Evolutionary conservation across 371 early-diverging fungal species (phyloP).

Genomic region (Mortierella sp.): DNA sequence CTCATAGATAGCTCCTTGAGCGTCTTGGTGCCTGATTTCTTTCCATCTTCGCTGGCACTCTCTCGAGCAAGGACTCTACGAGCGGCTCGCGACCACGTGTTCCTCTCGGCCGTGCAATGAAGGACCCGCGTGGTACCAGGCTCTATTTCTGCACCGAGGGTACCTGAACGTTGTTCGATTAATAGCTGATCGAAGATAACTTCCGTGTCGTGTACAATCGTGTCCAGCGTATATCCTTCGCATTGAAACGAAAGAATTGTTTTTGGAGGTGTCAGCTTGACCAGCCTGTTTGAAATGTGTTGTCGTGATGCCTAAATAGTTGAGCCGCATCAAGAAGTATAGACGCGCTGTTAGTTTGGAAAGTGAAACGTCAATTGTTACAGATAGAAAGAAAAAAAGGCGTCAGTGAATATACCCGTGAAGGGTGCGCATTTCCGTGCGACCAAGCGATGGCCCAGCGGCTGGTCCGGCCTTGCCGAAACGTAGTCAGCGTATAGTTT

Average conservation of each 20-base stretch:
- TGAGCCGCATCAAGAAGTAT: neutral
- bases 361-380: too few relatives aligned
- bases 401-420: conserved; percentile 18
- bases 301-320: conserved; percentile 28
- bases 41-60: neutral
- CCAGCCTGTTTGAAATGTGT: conserved; percentile 31
- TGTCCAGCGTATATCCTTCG: neutral
- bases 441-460: conserved; percentile 55
- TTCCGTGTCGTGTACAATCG: neutral
- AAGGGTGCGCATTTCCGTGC: conserved; percentile 32
- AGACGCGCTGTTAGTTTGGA: neutral
- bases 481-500: conserved; percentile 45
- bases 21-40: neutral
- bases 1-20: neutral
- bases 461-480: conserved; percentile 46
- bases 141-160: neutral
- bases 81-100: conserved; percentile 51
- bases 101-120: conserved; percentile 16
- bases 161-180: neutral
- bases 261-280: conserved; percentile 34
- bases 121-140: neutral
- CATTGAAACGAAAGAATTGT: conserved; percentile 25
- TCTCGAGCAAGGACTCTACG: conserved; percentile 38
- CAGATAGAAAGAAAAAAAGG: too few relatives aligned
- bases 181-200: conserved; percentile 14